phyloP scores from a whole-genome alignment of 2,329 filamentous ascomycete species.

The Sporothrix humicola region DNA sequence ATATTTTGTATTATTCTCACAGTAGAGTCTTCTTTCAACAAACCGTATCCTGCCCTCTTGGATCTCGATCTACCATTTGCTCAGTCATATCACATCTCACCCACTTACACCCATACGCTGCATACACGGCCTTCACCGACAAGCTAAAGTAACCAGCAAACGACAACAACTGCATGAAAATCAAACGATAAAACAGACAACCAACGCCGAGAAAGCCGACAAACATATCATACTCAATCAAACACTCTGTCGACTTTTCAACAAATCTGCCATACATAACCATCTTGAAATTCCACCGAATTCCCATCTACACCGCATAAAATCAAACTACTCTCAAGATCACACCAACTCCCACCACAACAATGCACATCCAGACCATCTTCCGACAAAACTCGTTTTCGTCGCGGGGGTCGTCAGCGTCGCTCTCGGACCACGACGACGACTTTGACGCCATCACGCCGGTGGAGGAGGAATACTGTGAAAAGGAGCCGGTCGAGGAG shows the following conservation, averaged over 20 bases:
- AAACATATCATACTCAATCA: too few relatives aligned
- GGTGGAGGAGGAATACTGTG: neutral
- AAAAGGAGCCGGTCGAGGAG: neutral
- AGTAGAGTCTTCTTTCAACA: neutral
- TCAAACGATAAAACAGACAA: neutral
- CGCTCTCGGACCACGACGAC: constrained; percentile 34
- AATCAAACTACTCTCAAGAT: neutral
- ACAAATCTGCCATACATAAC: too few relatives aligned
- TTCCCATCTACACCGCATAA: too few relatives aligned
- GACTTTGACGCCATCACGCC: constrained; percentile 38
- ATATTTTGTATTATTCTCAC: neutral
- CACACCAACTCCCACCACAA: neutral
- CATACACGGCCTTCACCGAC: neutral
- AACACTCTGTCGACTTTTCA: too few relatives aligned
- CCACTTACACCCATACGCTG: constrained; percentile 16
- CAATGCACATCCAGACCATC: neutral
- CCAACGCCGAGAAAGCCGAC: neutral
- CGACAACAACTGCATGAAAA: neutral
- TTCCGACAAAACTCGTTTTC: constrained; percentile 19
- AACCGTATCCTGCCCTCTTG: neutral
- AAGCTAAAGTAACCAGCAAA: neutral
- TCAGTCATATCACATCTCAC: neutral
- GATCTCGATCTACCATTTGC: neutral
- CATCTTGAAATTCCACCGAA: too few relatives aligned
- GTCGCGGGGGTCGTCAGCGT: constrained; percentile 29